A percentile compares a stretch with the other conserved stretches of the same genome.
Evolutionary conservation across 305 asterid species (phyloP).

Genomic region (Fraxinus sp.): DNA sequence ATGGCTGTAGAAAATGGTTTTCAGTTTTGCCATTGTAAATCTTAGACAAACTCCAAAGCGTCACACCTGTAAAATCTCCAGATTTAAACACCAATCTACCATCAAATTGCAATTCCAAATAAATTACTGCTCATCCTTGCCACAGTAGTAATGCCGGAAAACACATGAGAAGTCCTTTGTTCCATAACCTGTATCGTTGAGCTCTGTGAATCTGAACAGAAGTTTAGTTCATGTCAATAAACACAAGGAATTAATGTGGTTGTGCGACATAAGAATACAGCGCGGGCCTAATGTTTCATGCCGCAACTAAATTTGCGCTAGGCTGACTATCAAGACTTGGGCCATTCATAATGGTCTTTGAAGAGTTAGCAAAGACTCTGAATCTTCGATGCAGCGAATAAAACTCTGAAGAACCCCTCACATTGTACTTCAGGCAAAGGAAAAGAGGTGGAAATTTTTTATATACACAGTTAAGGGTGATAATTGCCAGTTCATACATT

Average conservation of each 20-base stretch:
- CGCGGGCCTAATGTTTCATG: background rate
- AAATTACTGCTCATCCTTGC: slow-evolving; percentile 55
- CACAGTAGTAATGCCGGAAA: slow-evolving; percentile 70
- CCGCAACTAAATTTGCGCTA: background rate
- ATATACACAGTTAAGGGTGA: background rate
- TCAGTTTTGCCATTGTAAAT: background rate
- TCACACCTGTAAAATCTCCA: background rate
- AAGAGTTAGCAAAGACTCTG: background rate
- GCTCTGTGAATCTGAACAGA: slow-evolving; percentile 55
- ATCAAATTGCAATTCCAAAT: background rate
- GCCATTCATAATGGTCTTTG: background rate
- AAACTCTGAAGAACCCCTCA: background rate
- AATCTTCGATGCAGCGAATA: background rate
- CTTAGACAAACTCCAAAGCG: background rate
- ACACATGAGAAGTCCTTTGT: slow-evolving; percentile 75
- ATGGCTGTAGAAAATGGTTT: background rate
- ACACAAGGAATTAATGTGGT: background rate
- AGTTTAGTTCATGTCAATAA: background rate
- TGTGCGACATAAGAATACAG: background rate
- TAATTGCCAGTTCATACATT: background rate
- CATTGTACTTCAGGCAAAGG: background rate
- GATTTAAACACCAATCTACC: background rate
- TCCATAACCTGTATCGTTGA: slow-evolving; percentile 57
- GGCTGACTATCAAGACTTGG: background rate
- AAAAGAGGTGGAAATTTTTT: background rate